A percentile compares a stretch with the other conserved stretches of the same genome.
phyloP scores from a whole-genome alignment of 768 basidiomycete genomes.

The Tylopilus subfusipes region DNA sequence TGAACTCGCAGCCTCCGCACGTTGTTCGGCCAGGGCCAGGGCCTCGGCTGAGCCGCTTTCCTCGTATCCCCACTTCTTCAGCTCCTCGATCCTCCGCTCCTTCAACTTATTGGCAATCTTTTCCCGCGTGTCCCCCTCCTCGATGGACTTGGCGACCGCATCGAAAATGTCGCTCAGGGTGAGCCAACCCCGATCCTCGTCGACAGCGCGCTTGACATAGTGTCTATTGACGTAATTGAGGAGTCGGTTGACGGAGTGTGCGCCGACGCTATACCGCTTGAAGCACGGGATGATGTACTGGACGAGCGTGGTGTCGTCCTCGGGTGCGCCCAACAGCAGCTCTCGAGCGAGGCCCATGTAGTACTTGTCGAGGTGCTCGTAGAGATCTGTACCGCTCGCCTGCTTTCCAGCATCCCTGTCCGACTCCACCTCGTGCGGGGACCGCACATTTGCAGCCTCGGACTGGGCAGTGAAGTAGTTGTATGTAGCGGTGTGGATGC shows the following conservation, averaged over 20 bases:
- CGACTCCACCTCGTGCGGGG: slow-evolving; percentile 11
- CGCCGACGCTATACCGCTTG: slow-evolving; percentile 65
- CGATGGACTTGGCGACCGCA: slow-evolving; percentile 51
- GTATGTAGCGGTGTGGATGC: slow-evolving; percentile 79
- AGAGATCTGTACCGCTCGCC: slow-evolving; percentile 63
- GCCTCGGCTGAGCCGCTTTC: slow-evolving; percentile 47
- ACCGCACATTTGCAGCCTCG: slow-evolving; percentile 39
- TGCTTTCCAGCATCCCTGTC: slow-evolving; percentile 29
- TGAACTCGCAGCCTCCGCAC: slow-evolving; percentile 71
- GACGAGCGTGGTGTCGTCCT: slow-evolving; percentile 63
- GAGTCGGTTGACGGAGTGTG: slow-evolving; percentile 65
- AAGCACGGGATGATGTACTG: slow-evolving; percentile 71
- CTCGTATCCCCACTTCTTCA: slow-evolving; percentile 68
- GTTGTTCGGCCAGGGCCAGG: slow-evolving; percentile 58
- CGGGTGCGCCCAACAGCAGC: slow-evolving; percentile 57
- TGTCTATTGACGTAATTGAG: slow-evolving; percentile 71
- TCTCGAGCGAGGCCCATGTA: slow-evolving; percentile 60
- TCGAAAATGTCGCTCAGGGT: slow-evolving; percentile 63
- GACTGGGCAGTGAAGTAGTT: slow-evolving; percentile 70
- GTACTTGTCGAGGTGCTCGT: slow-evolving; percentile 70
- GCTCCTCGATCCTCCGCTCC: slow-evolving; percentile 58
- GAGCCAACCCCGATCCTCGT: slow-evolving; percentile 79
- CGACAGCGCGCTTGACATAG: slow-evolving; percentile 71
- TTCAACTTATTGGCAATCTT: slow-evolving; percentile 54
- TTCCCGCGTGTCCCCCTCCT: slow-evolving; percentile 54